These are phyloP conservation scores for Plasmodium berghei DNA, from an alignment of 169 alveolate genomes.

Conservation along the genomic window DNA sequence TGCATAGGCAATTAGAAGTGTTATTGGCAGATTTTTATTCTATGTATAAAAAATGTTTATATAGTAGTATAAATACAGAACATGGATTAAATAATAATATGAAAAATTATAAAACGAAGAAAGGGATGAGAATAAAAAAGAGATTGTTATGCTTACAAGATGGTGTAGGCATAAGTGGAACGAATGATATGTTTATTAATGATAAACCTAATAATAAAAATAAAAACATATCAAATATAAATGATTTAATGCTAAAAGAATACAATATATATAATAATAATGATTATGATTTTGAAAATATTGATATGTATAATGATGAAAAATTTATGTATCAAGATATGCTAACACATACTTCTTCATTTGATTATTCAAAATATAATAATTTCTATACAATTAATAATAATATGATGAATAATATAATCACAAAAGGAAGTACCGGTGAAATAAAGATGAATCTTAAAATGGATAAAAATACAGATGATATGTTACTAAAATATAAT, in stretches of 20 bases:
- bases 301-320: constrained; percentile 48
- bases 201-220: constrained; percentile 26
- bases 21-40: constrained; percentile 60
- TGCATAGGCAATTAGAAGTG: constrained; percentile 70
- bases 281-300: constrained; percentile 39
- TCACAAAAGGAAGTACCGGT: constrained; percentile 21
- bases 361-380: constrained; percentile 63
- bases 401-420: constrained; percentile 18
- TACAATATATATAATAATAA: constrained; percentile 20
- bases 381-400: constrained; percentile 55
- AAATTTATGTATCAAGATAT: constrained; percentile 64
- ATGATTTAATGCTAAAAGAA: constrained; percentile 67
- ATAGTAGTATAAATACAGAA: constrained; percentile 21
- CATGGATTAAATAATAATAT: constrained; percentile 11
- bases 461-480: constrained; percentile 13
- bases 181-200: constrained; percentile 21
- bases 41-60: constrained; percentile 66
- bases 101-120: constrained; percentile 32
- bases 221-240: constrained; percentile 54
- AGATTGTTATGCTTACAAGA: constrained; percentile 42
- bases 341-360: constrained; percentile 52
- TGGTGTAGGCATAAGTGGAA: constrained; percentile 3
- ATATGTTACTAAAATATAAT: neutral
- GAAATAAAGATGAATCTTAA: constrained; percentile 13
- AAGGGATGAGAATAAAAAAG: constrained; percentile 34